Evolutionary conservation across 2,329 filamentous ascomycete species (phyloP).

Genomic region (Fonsecaea erecta): DNA sequence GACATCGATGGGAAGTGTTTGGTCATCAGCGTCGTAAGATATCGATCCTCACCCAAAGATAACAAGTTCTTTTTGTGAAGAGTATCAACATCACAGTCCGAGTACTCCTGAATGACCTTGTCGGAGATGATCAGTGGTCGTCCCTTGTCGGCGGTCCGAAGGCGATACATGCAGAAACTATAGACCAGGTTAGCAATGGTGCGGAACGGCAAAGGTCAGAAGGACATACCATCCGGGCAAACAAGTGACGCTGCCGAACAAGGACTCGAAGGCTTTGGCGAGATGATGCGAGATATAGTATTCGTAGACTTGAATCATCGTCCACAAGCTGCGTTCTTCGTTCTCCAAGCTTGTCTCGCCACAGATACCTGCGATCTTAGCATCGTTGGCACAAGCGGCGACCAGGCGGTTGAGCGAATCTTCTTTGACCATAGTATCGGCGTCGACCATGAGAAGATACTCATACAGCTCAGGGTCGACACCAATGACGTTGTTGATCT

Average conservation of each 20-base stretch:
- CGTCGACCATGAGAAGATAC: conserved; percentile 96
- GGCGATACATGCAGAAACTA: conserved; percentile 98
- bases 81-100: conserved; percentile 86
- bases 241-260: conserved; percentile 98
- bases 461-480: conserved; percentile 97
- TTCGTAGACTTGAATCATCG: conserved; percentile 99
- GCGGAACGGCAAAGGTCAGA: background rate
- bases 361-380: conserved; percentile 96
- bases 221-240: conserved; percentile 91
- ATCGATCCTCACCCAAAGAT: conserved; percentile 94
- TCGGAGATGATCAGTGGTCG: conserved; percentile 94
- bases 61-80: conserved; percentile 93
- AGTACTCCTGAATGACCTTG: conserved; percentile 83
- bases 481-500: conserved; percentile 98
- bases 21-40: conserved; percentile 95
- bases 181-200: conserved; percentile 45
- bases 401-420: conserved; percentile 93
- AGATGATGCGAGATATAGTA: conserved; percentile 99
- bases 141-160: conserved; percentile 90
- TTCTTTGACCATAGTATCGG: conserved; percentile 90
- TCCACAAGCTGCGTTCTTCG: conserved; percentile 95
- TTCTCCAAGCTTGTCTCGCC: conserved; percentile 96
- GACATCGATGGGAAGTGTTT: conserved; percentile 96
- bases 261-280: conserved; percentile 94
- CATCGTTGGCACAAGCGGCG: conserved; percentile 87